Evolutionary conservation across 805 yeast species (phyloP), one percentile per base, ranked within the genome.

Genomic region (Saccharomyces mikatae): DNA sequence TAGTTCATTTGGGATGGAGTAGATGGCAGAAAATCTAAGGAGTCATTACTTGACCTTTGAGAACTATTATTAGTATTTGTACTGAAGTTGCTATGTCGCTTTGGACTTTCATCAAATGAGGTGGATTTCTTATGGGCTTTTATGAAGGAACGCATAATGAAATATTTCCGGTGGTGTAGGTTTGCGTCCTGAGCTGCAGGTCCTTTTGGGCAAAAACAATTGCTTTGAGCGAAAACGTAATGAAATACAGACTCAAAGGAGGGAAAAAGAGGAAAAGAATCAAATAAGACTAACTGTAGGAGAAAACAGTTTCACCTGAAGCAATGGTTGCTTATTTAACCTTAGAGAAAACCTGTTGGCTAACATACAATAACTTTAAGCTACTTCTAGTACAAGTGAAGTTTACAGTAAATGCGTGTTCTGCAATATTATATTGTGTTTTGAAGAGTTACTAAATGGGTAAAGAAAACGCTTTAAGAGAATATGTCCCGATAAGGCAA

Each of bases 91-190:
- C 30, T 46, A 27, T 46, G 48, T 26, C 48, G 48, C 22, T 49
- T 49, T 10, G 65, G 64, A 41, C 63, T 62, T 29, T 59, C 62
- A 22, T 64, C 70, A 29, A 65, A 58, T 0, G 76, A 70, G 22
- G 66, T 66, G 4, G 74, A 71, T 48, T 68, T 65, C 41, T 68
- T 65, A 54, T 73, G 76, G 6, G 77, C 63, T 53, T 71, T 73
- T 47, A 74, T 74, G 58, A 74, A 72, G 2, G 77, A 71, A 46
- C 72, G 62, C 77, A 73, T 73, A 1, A 32, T 36, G 21, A 4
- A 36, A 36, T 3, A 21, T 36, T 36, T 17, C 44, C 44, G 6
- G 11, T 36, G 4, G 24, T 36, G 44, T 36, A n/a, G 8, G 44
- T 36, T 17, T 36, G 44, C 44, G 24, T 36, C 24, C 24, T 36